phyloP scores from a whole-genome alignment of 345 rosid species.

The Litchi chinensis region DNA sequence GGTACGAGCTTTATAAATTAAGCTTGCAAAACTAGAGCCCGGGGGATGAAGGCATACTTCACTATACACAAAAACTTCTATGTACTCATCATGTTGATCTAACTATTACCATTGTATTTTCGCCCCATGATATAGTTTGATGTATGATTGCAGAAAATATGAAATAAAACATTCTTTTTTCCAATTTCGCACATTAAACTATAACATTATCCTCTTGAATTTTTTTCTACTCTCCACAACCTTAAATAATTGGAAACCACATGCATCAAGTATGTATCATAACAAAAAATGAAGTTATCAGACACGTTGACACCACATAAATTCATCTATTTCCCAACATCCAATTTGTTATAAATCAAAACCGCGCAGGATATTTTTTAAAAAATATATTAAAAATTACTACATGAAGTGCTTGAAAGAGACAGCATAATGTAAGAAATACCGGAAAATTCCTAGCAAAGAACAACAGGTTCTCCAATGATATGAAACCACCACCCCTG shows the following conservation, averaged over 20 bases:
- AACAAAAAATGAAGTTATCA: neutral
- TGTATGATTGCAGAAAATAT: neutral
- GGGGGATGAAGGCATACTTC: neutral
- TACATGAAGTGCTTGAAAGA: neutral
- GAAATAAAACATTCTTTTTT: neutral
- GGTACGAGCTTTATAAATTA: neutral
- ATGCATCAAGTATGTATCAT: neutral
- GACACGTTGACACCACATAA: neutral
- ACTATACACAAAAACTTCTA: neutral
- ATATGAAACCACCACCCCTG: conserved; percentile 99
- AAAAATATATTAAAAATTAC: neutral
- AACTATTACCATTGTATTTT: neutral
- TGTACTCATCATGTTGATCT: neutral
- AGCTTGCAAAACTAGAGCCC: neutral
- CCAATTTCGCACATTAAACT: neutral
- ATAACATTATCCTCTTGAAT: neutral
- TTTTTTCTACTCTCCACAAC: neutral
- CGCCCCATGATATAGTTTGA: neutral
- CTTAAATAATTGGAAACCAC: neutral
- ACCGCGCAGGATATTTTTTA: neutral
- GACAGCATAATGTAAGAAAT: conserved; percentile 14
- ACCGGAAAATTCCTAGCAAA: conserved; percentile 90
- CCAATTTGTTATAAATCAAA: neutral
- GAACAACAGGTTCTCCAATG: conserved; percentile 92
- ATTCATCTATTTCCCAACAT: conserved; percentile 2